Percentiles rank a stretch among this genome's conserved stretches.
Conservation (phyloP, 1,284 basidiomycete species). For the Agroathelia rolfsii region DNA sequence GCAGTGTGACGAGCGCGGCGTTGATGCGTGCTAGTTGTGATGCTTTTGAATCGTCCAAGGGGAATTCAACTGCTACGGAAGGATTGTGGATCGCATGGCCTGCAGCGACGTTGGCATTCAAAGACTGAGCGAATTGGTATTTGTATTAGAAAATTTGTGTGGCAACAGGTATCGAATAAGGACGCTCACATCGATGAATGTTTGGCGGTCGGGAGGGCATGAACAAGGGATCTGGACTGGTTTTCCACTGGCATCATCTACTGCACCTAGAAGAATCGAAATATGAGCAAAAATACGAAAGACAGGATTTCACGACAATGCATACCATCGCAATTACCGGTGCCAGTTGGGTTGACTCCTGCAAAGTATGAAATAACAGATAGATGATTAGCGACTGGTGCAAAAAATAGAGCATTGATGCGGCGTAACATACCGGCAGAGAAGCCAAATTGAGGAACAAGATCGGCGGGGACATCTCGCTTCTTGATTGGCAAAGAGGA, state of each 20-base stretch:
- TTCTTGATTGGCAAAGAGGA: constrained; percentile 32
- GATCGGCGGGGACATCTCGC: constrained; percentile 36
- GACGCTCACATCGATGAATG: constrained; percentile 35
- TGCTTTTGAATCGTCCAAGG: constrained; percentile 41
- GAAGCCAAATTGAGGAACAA: constrained; percentile 46
- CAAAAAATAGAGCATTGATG: no score
- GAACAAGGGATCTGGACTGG: constrained; percentile 49
- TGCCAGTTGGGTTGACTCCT: constrained; percentile 52
- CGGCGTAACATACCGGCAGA: constrained; percentile 31
- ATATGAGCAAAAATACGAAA: constrained; percentile 11
- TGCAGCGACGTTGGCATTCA: constrained; percentile 49
- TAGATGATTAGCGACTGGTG: no score
- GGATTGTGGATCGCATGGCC: constrained; percentile 55
- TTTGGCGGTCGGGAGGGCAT: constrained; percentile 45
- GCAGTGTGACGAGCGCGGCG: constrained; percentile 37
- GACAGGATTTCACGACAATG: no score
- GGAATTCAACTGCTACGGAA: constrained; percentile 43
- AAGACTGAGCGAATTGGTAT: constrained; percentile 21
- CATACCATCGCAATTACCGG: no score
- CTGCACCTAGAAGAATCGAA: constrained; percentile 23
- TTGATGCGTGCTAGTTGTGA: constrained; percentile 45
- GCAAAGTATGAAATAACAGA: no score
- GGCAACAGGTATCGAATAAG: no score
- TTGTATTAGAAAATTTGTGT: constrained; percentile 1
- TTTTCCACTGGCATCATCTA: constrained; percentile 38